These are phyloP conservation scores for Colletotrichum salicis DNA, from an alignment of 2,329 filamentous ascomycete species.

Conservation along the genomic window DNA sequence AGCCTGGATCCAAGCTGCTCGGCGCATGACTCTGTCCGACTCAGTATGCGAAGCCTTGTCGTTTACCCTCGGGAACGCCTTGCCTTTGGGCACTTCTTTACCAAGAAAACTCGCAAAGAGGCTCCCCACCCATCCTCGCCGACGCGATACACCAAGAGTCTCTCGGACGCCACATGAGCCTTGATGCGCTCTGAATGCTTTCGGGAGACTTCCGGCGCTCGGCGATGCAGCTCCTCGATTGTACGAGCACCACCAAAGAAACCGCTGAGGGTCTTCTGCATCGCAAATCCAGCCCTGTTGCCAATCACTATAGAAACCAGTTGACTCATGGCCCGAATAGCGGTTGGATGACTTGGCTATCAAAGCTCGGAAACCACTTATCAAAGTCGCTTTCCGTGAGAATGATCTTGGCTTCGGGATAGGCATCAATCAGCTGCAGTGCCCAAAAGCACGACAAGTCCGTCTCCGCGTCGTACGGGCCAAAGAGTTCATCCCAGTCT, in stretches of 20 bases:
- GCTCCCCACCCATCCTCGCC: constrained; percentile 53
- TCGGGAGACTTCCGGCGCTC: not conserved
- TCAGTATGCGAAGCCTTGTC: constrained; percentile 35
- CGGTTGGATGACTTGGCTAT: constrained; percentile 42
- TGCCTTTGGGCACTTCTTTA: constrained; percentile 44
- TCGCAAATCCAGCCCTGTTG: constrained; percentile 39
- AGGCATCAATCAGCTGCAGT: constrained; percentile 42
- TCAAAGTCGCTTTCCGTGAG: constrained; percentile 46
- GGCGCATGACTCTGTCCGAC: constrained; percentile 45
- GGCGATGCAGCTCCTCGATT: not conserved
- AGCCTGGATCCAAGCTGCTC: constrained; percentile 58
- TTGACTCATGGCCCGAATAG: constrained; percentile 37
- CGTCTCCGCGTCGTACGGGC: constrained; percentile 43
- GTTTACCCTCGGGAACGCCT: constrained; percentile 48
- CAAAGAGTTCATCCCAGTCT: constrained; percentile 48
- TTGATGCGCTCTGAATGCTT: constrained; percentile 31
- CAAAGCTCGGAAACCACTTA: constrained; percentile 45
- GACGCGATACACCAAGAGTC: constrained; percentile 29
- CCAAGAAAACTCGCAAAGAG: constrained; percentile 53
- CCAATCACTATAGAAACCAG: constrained; percentile 46
- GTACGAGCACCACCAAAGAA: constrained; percentile 36
- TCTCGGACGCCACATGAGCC: constrained; percentile 16
- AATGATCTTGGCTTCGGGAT: constrained; percentile 48
- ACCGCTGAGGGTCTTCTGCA: constrained; percentile 43
- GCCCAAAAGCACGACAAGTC: constrained; percentile 44